A percentile compares a stretch with the other conserved stretches of the same genome.
Conservation (phyloP, 75 land plant genomes). For the Picea glauca region DNA sequence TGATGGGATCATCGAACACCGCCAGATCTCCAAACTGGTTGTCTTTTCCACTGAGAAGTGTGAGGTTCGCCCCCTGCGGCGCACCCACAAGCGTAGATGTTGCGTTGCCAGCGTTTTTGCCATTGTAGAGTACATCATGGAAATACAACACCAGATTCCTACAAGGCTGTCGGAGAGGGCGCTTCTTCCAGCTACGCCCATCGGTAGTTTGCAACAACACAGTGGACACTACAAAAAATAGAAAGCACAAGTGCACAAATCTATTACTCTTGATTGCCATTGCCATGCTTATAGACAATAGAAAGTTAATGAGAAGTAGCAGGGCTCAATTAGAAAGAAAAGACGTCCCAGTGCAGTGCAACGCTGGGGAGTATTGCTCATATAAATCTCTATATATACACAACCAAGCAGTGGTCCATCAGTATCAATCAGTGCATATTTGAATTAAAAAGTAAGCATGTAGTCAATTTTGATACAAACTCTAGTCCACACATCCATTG, state of each 20-base stretch:
- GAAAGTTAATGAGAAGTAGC: background rate
- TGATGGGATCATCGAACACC: constrained; percentile 60
- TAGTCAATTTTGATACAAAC: background rate
- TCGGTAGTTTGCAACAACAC: background rate
- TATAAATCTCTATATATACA: background rate
- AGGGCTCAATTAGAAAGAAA: background rate
- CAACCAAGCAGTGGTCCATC: background rate
- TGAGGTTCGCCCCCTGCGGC: constrained; percentile 26
- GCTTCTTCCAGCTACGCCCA: background rate
- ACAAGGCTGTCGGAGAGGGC: constrained; percentile 31
- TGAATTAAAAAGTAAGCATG: background rate
- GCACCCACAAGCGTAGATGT: constrained; percentile 43
- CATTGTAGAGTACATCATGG: constrained; percentile 59
- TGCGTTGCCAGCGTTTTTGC: constrained; percentile 30
- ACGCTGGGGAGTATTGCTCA: background rate
- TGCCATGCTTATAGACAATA: background rate
- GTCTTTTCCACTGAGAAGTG: constrained; percentile 19
- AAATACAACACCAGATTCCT: constrained; percentile 39
- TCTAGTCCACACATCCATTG: too few relatives aligned
- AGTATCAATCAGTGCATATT: background rate
- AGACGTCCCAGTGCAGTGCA: background rate
- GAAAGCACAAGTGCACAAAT: background rate
- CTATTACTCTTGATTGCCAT: background rate
- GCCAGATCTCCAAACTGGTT: constrained; percentile 45
- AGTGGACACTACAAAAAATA: background rate